A percentile compares a stretch with the other conserved stretches of the same genome.
These are phyloP conservation scores for Oryza brachyantha DNA, from an alignment of 176 grass and related monocot genomes.

Conservation along the genomic window DNA sequence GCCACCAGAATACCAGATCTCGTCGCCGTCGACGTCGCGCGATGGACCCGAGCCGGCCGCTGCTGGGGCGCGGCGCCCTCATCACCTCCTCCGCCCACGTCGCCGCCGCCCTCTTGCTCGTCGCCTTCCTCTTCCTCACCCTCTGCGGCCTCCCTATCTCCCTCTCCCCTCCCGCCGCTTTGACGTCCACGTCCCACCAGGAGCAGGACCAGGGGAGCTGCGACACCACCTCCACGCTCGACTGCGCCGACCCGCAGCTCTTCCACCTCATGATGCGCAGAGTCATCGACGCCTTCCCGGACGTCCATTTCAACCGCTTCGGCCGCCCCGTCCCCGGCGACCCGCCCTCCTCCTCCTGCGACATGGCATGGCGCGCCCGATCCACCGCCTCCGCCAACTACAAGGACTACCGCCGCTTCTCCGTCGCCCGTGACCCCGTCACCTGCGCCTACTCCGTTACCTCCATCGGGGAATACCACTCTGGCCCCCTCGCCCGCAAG, in stretches of 20 bases:
- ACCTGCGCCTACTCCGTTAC: not conserved
- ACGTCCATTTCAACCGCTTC: not conserved
- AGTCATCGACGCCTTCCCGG: conserved; percentile 49
- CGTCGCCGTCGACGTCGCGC: too few species aligned
- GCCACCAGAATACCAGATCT: not conserved
- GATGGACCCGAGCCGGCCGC: not conserved
- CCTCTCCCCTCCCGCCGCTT: not conserved
- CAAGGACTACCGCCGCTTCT: not conserved
- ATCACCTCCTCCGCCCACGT: conserved; percentile 16
- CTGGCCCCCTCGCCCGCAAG: not conserved
- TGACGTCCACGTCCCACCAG: not conserved
- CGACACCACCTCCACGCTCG: conserved; percentile 29
- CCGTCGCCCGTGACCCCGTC: not conserved
- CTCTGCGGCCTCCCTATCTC: not conserved
- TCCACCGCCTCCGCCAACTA: not conserved
- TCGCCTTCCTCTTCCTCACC: conserved; percentile 15
- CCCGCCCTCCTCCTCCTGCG: not conserved
- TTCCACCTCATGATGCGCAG: conserved; percentile 50
- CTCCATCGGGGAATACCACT: not conserved
- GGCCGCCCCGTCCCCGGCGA: not conserved
- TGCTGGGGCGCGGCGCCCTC: not conserved
- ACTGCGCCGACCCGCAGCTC: conserved; percentile 45
- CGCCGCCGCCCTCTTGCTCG: not conserved
- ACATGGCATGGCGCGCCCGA: not conserved
- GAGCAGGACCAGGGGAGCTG: not conserved